Conservation (phyloP, 257 asterid genomes). For the Solanum ahanhuiri region DNA sequence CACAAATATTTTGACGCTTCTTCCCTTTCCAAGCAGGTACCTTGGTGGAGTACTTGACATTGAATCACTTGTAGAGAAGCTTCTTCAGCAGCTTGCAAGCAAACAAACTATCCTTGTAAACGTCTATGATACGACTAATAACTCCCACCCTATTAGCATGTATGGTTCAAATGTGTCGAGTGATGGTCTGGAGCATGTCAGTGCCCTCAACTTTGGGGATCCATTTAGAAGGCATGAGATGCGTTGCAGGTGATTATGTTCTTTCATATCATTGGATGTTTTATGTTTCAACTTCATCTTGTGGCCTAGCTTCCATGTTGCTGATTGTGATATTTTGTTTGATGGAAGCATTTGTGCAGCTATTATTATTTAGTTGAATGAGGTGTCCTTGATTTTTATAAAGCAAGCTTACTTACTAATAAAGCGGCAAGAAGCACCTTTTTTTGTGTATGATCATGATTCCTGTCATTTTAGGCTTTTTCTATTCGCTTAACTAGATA, state of each 20-base stretch:
- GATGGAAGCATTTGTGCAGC: background rate
- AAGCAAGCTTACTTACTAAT: background rate
- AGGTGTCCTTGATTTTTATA: background rate
- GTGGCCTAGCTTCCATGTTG: background rate
- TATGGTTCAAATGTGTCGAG: conserved; percentile 51
- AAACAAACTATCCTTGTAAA: conserved; percentile 85
- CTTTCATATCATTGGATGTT: background rate
- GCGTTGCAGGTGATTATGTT: conserved; percentile 73
- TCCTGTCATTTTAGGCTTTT: background rate
- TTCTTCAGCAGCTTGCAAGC: conserved; percentile 98
- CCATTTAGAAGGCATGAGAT: conserved; percentile 92
- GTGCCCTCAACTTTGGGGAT: conserved; percentile 89
- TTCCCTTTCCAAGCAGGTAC: conserved; percentile 45
- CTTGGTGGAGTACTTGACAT: conserved; percentile 97
- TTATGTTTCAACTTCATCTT: background rate
- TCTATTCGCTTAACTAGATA: background rate
- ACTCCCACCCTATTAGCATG: conserved; percentile 79
- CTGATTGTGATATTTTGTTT: background rate
- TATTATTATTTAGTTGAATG: background rate
- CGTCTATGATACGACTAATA: conserved; percentile 72
- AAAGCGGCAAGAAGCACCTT: background rate
- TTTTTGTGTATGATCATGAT: background rate
- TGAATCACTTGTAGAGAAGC: conserved; percentile 94
- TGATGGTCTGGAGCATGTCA: conserved; percentile 48
- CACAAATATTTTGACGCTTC: background rate